phyloP scores from a whole-genome alignment of 225 moss, liverwort and hornwort species.

The Marchantia polymorpha region DNA sequence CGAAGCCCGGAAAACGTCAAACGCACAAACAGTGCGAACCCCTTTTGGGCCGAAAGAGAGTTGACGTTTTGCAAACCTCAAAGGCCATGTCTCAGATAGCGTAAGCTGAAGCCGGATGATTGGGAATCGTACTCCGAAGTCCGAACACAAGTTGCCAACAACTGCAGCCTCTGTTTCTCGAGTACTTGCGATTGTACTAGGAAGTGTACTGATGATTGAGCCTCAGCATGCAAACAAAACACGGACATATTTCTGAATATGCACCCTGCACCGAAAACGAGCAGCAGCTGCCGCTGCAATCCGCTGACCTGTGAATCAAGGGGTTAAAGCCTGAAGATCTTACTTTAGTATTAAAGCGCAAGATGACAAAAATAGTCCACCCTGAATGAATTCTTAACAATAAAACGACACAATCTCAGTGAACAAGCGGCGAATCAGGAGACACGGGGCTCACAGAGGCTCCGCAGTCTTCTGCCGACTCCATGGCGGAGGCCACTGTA shows the following conservation, averaged over 20 bases:
- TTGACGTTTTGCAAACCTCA: background rate
- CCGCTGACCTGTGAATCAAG: background rate
- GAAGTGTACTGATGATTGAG: background rate
- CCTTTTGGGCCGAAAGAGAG: background rate
- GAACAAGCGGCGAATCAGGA: background rate
- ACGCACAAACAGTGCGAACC: background rate
- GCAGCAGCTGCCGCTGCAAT: background rate
- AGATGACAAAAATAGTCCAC: background rate
- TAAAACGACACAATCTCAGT: background rate
- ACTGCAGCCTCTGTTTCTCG: background rate
- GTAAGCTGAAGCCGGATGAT: too few relatives aligned
- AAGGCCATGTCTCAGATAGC: background rate
- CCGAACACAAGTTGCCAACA: background rate
- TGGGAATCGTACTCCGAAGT: background rate
- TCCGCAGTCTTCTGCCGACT: background rate
- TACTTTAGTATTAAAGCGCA: background rate
- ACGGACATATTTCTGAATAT: background rate
- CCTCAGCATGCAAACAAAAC: background rate
- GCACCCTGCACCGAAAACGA: background rate
- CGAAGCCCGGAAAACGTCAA: background rate
- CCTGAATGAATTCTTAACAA: background rate
- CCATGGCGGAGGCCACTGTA: background rate
- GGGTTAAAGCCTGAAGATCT: background rate
- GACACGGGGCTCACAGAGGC: background rate
- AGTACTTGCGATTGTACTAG: background rate